Conservation (phyloP, 169 alveolate genomes). For the Plasmodium fragile region DNA sequence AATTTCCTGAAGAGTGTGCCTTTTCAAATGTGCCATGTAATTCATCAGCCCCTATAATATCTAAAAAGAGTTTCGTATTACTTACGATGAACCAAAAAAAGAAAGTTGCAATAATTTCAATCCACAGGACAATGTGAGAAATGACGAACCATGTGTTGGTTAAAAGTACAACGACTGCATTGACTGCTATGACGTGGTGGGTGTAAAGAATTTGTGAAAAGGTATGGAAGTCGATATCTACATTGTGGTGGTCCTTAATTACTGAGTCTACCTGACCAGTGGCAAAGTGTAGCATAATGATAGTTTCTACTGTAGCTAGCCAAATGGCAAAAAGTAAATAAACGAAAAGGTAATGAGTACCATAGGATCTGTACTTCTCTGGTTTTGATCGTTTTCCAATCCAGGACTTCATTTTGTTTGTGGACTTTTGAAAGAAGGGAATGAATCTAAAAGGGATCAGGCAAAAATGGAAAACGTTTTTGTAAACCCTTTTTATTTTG, state of each 20-base stretch:
- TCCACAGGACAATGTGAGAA: constrained; percentile 72
- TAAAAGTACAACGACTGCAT: constrained; percentile 79
- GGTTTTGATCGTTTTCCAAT: constrained; percentile 77
- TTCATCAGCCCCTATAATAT: constrained; percentile 82
- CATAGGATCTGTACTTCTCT: constrained; percentile 77
- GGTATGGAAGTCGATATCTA: constrained; percentile 77
- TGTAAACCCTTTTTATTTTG: constrained; percentile 56
- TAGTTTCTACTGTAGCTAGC: constrained; percentile 81
- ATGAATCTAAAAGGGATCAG: constrained; percentile 43
- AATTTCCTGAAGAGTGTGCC: constrained; percentile 75
- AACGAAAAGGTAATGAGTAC: constrained; percentile 78
- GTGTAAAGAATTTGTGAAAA: constrained; percentile 83
- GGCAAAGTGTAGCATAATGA: constrained; percentile 74
- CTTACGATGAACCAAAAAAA: constrained; percentile 80
- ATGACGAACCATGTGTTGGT: constrained; percentile 82
- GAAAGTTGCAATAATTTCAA: constrained; percentile 70
- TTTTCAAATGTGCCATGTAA: constrained; percentile 82
- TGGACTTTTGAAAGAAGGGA: constrained; percentile 38
- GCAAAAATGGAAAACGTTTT: neutral
- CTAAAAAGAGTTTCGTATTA: constrained; percentile 75
- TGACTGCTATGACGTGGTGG: constrained; percentile 81
- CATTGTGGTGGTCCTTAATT: constrained; percentile 28
- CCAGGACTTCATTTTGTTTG: constrained; percentile 68
- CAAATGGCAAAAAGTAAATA: constrained; percentile 83
- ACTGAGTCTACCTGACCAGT: constrained; percentile 74